These are phyloP conservation scores for Ramaria sp. DNA, from an alignment of 768 basidiomycete species.

Conservation along the genomic window DNA sequence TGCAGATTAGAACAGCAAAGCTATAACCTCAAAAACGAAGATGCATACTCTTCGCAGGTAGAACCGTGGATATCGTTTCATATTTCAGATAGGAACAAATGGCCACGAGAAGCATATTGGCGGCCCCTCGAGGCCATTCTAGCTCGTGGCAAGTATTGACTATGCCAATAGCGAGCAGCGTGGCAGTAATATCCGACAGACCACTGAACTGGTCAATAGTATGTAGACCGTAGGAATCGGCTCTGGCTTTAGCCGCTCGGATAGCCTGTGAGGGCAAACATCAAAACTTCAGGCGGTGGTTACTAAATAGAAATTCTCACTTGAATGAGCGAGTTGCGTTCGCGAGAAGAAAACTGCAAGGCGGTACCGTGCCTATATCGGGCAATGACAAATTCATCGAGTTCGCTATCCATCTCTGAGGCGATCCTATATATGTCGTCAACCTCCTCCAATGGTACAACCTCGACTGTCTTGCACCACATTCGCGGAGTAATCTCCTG, in stretches of 20 bases:
- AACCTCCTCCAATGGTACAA: not conserved
- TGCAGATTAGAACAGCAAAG: constrained; percentile 30
- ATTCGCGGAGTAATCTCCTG: not conserved
- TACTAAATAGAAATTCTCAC: not conserved
- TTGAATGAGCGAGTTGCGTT: not conserved
- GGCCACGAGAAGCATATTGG: constrained; percentile 66
- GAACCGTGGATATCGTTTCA: not conserved
- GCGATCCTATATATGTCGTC: not conserved
- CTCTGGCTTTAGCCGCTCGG: not conserved
- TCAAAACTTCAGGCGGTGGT: not conserved
- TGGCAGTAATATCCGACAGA: constrained; percentile 68
- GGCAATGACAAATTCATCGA: not conserved
- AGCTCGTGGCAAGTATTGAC: constrained; percentile 65
- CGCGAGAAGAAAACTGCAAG: not conserved
- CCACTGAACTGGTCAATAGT: not conserved
- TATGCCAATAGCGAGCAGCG: constrained; percentile 75
- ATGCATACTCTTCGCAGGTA: not conserved
- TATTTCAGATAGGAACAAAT: constrained; percentile 36
- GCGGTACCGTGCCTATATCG: not conserved
- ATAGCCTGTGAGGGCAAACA: not conserved
- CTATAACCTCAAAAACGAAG: constrained; percentile 56
- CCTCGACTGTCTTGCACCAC: not conserved
- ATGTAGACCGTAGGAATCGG: not conserved
- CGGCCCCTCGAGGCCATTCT: constrained; percentile 67
- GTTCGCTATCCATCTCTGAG: not conserved